Evolutionary conservation across 768 basidiomycete genomes (phyloP), one percentile per base, ranked within the genome.

Genomic region (Pleurotus djamor): DNA sequence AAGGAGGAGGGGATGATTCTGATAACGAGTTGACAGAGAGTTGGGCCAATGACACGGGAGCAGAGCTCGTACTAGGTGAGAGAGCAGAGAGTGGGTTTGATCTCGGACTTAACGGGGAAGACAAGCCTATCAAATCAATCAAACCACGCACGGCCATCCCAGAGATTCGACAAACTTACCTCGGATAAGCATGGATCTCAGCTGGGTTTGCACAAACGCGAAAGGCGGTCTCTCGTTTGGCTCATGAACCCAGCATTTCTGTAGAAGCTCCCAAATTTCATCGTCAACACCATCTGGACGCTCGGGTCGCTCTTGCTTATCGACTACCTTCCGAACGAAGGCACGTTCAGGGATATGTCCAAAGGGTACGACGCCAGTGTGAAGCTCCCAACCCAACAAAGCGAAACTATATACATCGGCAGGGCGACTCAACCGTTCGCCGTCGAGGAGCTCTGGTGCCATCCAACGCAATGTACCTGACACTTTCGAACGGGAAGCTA

Each of bases 341-440:
- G 48, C 48, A 6, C 56, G 35, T 16, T 67, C 59, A 4, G 54
- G 60, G 14, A 71, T 49, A 43, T 58, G 58, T 2, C 58, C 57
- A 44, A 68, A 71, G 13, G 69, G 69, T 28, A 59, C 51, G 5
- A 59, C 68, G 28, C 71, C 73, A 12, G 76, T 68, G 71, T 70
- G 60, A 79, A 79, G 73, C 73, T 81, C 63, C 78, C 80, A 69
- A 65, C 72, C 51, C 76, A 83, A 65, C 75, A 82, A 61, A 35
- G 69, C 66, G 60, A 72, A 70, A 57, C 74, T 65, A 48, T 72
- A 69, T 41, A 74, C 56, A 54, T 74, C 67, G 16, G 80, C 66
- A 64, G 76, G 62, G 61, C 80, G 63, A 68, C 80, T 63, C 59
- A 71, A 38, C 7, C 59, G 61, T 45, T 63, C 62, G 9, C 69